Evolutionary conservation across 139 green algal genomes (phyloP).

Genomic region (Coelastrella sp.): DNA sequence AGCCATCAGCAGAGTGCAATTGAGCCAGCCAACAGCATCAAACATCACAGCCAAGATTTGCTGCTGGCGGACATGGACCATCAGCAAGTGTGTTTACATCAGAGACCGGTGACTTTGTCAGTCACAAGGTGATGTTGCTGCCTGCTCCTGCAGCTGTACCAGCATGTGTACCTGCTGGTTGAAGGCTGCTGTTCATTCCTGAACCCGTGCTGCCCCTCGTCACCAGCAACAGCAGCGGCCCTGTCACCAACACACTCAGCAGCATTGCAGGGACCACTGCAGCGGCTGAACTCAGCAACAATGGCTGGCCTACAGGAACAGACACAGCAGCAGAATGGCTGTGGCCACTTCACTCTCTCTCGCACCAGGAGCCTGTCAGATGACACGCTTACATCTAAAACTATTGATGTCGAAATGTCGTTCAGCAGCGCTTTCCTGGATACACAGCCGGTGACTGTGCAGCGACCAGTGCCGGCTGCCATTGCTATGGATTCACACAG

Average conservation of each 20-base stretch:
- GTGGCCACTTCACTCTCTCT: neutral
- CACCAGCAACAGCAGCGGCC: neutral
- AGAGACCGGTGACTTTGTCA: neutral
- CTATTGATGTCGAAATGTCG: neutral
- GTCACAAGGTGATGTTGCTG: neutral
- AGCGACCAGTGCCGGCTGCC: neutral
- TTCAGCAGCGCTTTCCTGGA: neutral
- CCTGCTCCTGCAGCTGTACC: conserved; percentile 4
- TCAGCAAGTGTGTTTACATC: neutral
- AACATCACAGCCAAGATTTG: neutral
- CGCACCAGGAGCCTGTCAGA: neutral
- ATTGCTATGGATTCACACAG: neutral
- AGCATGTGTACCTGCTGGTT: conserved; percentile 27
- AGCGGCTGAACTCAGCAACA: neutral
- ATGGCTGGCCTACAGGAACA: neutral
- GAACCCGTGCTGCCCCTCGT: neutral
- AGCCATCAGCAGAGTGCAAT: neutral
- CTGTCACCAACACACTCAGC: conserved; percentile 4
- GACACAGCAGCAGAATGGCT: neutral
- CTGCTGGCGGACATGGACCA: neutral
- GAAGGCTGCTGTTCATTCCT: conserved; percentile 10
- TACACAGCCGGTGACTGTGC: neutral
- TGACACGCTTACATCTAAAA: neutral
- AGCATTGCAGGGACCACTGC: neutral
- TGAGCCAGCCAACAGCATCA: neutral